Evolutionary conservation across 192 early-diverging fungal species (phyloP), one percentile per base, ranked within the genome.

Genomic region (Lobosporangium transversale): DNA sequence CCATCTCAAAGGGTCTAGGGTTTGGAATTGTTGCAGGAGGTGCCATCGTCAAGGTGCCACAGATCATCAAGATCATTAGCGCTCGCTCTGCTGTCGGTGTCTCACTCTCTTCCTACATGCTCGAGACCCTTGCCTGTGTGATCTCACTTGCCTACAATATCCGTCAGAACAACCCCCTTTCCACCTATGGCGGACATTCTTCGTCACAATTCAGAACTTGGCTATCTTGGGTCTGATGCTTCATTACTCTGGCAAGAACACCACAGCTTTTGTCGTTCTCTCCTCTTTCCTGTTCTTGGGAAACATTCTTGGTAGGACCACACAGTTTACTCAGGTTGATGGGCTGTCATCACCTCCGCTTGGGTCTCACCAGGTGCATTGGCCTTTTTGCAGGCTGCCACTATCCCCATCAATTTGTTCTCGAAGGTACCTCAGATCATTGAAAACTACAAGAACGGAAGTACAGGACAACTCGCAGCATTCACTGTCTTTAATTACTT

Each of bases 11-110:
- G 73, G 94, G 90, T 0, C 90, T 99, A 15, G 94, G 96, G 0
- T 59, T 99, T 23, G 95, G 94, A n/a, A 95, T 99, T 55, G 93
- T 98, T n/a, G 64, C 90, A 6, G 95, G 93, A 42, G 93, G 94
- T n/a, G 89, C 92, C 33, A 89, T 98, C 36, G 88, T 98, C 58
- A 99, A 99, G 80, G 79, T 99, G 29, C 98, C 98, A 9, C 97
- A 99, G 82, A 96, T 99, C 32, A 71, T 94, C 73, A 99, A 97
- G 62, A 97, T 98, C 50, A 50, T 94, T 20, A 70, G 75, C 23
- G 82, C 89, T 36, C 58, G 80, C 51, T 93, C 92, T 30, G 90
- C 89, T 15, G 81, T 86, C 50, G 97, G 97, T 2, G 85, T 99
- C 51, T 95, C 92, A 11, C 82, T 96, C 58, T 71, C 84, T 14